These are phyloP conservation scores for Zalerion maritima DNA, from an alignment of 495 filamentous ascomycete species.

Conservation along the genomic window DNA sequence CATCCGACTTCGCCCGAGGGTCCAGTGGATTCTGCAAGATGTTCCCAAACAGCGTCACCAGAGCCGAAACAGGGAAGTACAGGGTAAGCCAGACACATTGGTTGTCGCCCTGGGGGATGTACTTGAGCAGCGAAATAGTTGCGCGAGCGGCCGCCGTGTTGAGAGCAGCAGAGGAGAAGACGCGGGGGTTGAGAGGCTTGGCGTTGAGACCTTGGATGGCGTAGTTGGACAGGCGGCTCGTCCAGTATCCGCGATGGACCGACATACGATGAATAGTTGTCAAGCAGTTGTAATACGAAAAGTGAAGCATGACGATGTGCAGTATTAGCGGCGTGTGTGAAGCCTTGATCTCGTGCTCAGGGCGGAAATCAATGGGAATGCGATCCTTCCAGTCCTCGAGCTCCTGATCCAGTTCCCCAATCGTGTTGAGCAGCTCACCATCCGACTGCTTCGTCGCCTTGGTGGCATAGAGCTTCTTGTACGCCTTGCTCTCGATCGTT, in stretches of 20 bases:
- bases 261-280: slow-evolving; percentile 98
- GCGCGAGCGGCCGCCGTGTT: slow-evolving; percentile 86
- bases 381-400: slow-evolving; percentile 93
- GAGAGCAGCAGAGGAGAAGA: slow-evolving; percentile 85
- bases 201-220: slow-evolving; percentile 89
- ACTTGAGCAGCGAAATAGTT: slow-evolving; percentile 85
- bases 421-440: slow-evolving; percentile 86
- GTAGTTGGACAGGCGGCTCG: slow-evolving; percentile 84
- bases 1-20: slow-evolving; percentile 70
- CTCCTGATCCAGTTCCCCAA: slow-evolving; percentile 86
- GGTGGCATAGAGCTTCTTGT: slow-evolving; percentile 85
- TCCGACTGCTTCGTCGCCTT: slow-evolving; percentile 86
- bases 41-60: slow-evolving; percentile 93
- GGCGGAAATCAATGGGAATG: slow-evolving; percentile 86
- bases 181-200: slow-evolving; percentile 76
- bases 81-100: slow-evolving; percentile 94
- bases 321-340: slow-evolving; percentile 79
- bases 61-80: slow-evolving; percentile 91
- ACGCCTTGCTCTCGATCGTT: slow-evolving; percentile 83
- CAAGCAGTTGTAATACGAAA: slow-evolving; percentile 93
- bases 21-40: slow-evolving; percentile 94
- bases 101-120: slow-evolving; percentile 89
- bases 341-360: slow-evolving; percentile 87
- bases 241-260: slow-evolving; percentile 97
- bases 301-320: slow-evolving; percentile 85